These are phyloP conservation scores for Vitis rupestris DNA, from an alignment of 164 flowering plant species.

Conservation along the genomic window DNA sequence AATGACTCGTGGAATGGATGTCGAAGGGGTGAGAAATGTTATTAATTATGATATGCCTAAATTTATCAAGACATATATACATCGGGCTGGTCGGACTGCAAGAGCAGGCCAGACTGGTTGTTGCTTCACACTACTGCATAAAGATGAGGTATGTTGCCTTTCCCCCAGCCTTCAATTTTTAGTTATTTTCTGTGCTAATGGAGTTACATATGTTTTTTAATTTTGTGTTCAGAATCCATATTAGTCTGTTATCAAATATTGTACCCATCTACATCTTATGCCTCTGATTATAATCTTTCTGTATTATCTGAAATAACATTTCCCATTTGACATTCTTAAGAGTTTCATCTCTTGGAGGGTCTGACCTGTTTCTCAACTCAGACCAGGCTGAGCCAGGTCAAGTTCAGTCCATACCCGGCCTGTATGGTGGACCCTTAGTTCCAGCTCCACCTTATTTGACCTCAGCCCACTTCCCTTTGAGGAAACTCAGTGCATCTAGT, in stretches of 20 bases:
- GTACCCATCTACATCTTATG: too few species aligned
- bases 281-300: too few species aligned
- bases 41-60: slow-evolving; percentile 84
- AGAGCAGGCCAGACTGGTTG: slow-evolving; percentile 84
- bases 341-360: neutral
- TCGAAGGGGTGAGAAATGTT: slow-evolving; percentile 80
- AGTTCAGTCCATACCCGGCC: neutral
- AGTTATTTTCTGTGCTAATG: neutral
- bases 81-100: slow-evolving; percentile 94
- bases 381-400: neutral
- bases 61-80: slow-evolving; percentile 76
- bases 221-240: too few species aligned
- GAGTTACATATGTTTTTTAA: too few species aligned
- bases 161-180: neutral
- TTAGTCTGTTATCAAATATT: too few species aligned
- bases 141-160: slow-evolving; percentile 54
- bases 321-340: too few species aligned
- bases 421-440: neutral
- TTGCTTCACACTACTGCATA: slow-evolving; percentile 75
- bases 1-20: slow-evolving; percentile 98
- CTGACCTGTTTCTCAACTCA: neutral
- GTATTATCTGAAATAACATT: too few species aligned
- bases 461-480: neutral
- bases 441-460: neutral
- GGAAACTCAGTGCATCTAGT: too few species aligned